Evolutionary conservation across 2,329 filamentous ascomycete genomes (phyloP).

Genomic region (Pseudogymnoascus sp.): DNA sequence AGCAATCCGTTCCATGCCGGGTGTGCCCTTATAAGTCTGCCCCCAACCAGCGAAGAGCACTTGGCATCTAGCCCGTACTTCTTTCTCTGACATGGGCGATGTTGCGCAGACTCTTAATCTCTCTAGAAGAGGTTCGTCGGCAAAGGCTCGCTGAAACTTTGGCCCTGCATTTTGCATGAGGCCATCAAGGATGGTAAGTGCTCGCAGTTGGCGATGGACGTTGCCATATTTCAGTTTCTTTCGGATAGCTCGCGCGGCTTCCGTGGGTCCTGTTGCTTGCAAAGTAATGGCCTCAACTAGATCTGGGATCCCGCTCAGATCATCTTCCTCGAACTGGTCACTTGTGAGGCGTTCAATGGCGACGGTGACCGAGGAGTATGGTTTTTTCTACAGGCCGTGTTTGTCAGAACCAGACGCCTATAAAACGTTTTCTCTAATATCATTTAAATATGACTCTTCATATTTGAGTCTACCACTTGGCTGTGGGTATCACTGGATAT

Average conservation of each 20-base stretch:
- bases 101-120: constrained; percentile 81
- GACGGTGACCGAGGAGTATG: constrained; percentile 89
- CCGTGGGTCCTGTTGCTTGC: constrained; percentile 75
- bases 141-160: constrained; percentile 79
- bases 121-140: constrained; percentile 86
- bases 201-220: constrained; percentile 83
- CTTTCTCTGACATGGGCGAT: constrained; percentile 73
- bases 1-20: constrained; percentile 74
- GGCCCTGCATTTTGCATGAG: constrained; percentile 90
- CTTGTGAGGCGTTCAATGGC: constrained; percentile 85
- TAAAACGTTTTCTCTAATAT: no score
- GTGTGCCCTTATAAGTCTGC: constrained; percentile 68
- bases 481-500: not conserved
- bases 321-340: constrained; percentile 84
- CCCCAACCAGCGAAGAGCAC: constrained; percentile 85
- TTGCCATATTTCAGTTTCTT: constrained; percentile 99
- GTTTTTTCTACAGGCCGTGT: constrained; percentile 57
- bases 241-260: constrained; percentile 83
- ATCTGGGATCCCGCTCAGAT: constrained; percentile 84
- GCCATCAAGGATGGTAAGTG: constrained; percentile 82
- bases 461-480: not conserved
- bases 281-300: constrained; percentile 90
- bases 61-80: constrained; percentile 83
- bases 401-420: not conserved
- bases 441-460: no score